phyloP scores from a whole-genome alignment of 2,329 filamentous ascomycete genomes.

The Venturiaceae sp. region DNA sequence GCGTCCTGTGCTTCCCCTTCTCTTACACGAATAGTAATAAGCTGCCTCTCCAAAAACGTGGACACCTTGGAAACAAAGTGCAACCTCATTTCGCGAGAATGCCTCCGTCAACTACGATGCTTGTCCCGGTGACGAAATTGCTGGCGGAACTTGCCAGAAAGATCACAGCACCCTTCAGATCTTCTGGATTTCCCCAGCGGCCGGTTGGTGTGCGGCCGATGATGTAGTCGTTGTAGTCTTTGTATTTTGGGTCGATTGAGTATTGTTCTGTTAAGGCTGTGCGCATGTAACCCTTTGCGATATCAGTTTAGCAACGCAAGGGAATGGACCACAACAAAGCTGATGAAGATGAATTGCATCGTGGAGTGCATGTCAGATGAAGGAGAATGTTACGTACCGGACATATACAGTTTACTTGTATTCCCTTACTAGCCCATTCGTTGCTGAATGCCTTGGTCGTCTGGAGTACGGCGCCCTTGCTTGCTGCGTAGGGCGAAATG shows the following conservation, averaged over 20 bases:
- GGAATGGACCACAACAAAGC: too few species aligned
- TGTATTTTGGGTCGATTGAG: constrained; percentile 15
- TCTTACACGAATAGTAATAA: too few species aligned
- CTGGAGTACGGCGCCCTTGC: constrained; percentile 13
- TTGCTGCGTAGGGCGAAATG: constrained; percentile 10
- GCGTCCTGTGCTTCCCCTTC: too few species aligned
- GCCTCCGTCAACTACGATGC: neutral
- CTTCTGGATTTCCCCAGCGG: neutral
- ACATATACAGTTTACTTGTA: neutral
- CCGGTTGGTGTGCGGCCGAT: neutral
- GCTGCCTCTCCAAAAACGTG: too few species aligned
- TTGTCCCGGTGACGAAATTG: neutral
- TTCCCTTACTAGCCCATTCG: constrained; percentile 3
- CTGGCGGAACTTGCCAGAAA: neutral
- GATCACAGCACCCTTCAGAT: neutral
- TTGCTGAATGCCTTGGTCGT: constrained; percentile 2
- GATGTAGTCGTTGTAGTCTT: constrained; percentile 9
- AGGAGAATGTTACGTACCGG: neutral
- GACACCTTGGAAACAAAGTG: neutral
- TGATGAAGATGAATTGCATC: too few species aligned
- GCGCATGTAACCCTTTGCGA: constrained; percentile 11
- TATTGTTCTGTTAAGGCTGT: constrained; percentile 16
- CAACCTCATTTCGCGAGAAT: neutral
- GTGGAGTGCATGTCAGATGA: too few species aligned
- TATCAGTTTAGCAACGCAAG: neutral